Conservation (phyloP, 306 rosid genomes). For the Cajanus cajan region DNA sequence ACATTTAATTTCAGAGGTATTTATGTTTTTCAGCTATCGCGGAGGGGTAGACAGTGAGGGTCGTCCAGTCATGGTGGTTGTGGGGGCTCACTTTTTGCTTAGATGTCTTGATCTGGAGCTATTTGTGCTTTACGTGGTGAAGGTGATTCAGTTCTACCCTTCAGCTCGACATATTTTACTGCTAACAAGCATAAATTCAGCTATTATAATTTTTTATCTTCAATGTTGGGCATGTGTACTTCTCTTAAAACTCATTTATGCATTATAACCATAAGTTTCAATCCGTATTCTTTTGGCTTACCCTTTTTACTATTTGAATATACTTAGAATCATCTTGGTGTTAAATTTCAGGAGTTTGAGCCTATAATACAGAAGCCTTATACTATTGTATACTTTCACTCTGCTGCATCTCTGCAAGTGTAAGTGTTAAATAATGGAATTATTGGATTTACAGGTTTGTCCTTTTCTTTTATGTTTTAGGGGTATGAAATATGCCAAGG, state of each 20-base stretch:
- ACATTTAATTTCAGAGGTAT: slow-evolving; percentile 9
- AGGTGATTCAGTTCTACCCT: slow-evolving; percentile 56
- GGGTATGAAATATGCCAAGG: background rate
- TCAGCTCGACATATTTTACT: slow-evolving; percentile 20
- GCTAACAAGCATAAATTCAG: background rate
- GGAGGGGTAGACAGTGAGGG: slow-evolving; percentile 99
- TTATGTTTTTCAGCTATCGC: slow-evolving; percentile 68
- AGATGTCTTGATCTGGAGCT: slow-evolving; percentile 96
- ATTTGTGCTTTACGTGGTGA: slow-evolving; percentile 74
- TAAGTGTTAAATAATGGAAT: slow-evolving; percentile 50
- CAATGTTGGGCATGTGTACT: slow-evolving; percentile 10
- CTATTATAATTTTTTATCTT: slow-evolving; percentile 20
- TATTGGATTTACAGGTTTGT: slow-evolving; percentile 12
- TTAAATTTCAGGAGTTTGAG: slow-evolving; percentile 85
- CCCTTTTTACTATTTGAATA: slow-evolving; percentile 8
- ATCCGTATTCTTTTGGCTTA: background rate
- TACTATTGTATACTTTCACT: slow-evolving; percentile 88
- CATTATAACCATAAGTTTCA: background rate
- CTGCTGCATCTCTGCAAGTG: slow-evolving; percentile 95
- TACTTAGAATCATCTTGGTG: slow-evolving; percentile 16
- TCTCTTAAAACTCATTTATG: slow-evolving; percentile 8
- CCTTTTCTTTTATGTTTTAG: slow-evolving; percentile 1
- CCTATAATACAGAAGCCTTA: slow-evolving; percentile 94
- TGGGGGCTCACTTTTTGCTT: slow-evolving; percentile 95
- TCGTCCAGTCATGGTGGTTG: slow-evolving; percentile 92